Conservation (phyloP, 352 stramenopile genomes). For the Phytophthora cajani region DNA sequence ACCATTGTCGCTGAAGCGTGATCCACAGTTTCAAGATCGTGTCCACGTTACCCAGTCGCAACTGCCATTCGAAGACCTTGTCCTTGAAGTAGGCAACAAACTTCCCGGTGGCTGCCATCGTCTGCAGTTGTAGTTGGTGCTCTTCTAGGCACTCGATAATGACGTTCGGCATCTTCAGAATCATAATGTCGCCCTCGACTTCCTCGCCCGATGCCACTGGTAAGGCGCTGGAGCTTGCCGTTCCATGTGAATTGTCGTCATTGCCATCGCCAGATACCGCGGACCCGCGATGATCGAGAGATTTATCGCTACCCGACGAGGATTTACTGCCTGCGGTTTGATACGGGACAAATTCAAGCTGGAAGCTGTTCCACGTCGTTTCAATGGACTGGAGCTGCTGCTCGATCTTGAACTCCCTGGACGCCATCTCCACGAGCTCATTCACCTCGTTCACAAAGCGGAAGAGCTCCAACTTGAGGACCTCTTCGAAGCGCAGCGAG, state of each 20-base stretch:
- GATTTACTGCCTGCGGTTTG: conserved; percentile 63
- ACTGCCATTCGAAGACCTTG: conserved; percentile 95
- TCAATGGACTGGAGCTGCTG: conserved; percentile 95
- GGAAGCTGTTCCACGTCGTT: conserved; percentile 88
- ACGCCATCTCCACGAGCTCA: conserved; percentile 95
- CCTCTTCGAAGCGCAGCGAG: conserved; percentile 90
- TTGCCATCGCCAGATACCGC: neutral
- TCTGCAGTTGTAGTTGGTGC: conserved; percentile 95
- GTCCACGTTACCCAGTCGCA: conserved; percentile 92
- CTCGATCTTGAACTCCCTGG: conserved; percentile 98
- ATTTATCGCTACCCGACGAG: conserved; percentile 4
- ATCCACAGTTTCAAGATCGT: conserved; percentile 95
- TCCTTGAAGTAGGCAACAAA: conserved; percentile 97
- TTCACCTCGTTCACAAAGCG: conserved; percentile 94
- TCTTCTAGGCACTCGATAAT: conserved; percentile 95
- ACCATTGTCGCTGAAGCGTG: conserved; percentile 91
- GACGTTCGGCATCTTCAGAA: conserved; percentile 91
- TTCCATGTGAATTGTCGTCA: neutral
- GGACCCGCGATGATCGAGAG: conserved; percentile 7
- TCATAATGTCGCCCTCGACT: conserved; percentile 82
- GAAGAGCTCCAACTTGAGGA: conserved; percentile 93
- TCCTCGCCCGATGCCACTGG: conserved; percentile 27
- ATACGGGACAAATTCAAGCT: conserved; percentile 93
- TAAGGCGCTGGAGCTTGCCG: conserved; percentile 9
- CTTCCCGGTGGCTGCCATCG: conserved; percentile 96